Conservation (phyloP, 345 rosid genomes). For the Eucalyptus camaldulensis region DNA sequence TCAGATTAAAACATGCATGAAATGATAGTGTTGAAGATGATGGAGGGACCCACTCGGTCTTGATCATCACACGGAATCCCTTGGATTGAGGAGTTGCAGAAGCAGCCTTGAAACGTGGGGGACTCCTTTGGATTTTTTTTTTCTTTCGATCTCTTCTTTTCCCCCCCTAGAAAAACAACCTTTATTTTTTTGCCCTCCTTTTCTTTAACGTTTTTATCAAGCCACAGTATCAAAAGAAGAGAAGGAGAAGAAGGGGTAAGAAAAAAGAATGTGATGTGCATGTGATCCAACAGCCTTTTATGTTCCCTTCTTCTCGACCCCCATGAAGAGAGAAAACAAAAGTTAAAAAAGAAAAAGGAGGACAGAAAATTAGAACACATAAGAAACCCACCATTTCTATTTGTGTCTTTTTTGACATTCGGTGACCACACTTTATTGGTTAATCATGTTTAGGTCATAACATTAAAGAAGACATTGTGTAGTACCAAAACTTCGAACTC, state of each 20-base stretch:
- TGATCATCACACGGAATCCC: conserved; percentile 23
- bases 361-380: neutral
- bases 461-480: neutral
- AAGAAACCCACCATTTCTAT: conserved; percentile 3
- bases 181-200: neutral
- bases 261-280: conserved; percentile 56
- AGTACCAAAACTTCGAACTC: neutral
- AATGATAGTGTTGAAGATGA: conserved; percentile 41
- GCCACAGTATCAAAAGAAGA: conserved; percentile 56
- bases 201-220: neutral
- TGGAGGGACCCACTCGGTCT: conserved; percentile 39
- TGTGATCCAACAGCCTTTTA: conserved; percentile 82
- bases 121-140: neutral
- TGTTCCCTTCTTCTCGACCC: conserved; percentile 37
- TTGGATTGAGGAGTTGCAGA: conserved; percentile 48
- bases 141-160: neutral
- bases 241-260: neutral
- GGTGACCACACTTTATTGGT: conserved; percentile 1
- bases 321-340: neutral
- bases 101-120: conserved; percentile 39
- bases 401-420: conserved; percentile 26
- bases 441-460: conserved; percentile 25
- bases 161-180: conserved; percentile 20
- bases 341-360: neutral
- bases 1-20: conserved; percentile 26